phyloP scores from a whole-genome alignment of 2,329 filamentous ascomycete genomes.

The Fusarium compactum region DNA sequence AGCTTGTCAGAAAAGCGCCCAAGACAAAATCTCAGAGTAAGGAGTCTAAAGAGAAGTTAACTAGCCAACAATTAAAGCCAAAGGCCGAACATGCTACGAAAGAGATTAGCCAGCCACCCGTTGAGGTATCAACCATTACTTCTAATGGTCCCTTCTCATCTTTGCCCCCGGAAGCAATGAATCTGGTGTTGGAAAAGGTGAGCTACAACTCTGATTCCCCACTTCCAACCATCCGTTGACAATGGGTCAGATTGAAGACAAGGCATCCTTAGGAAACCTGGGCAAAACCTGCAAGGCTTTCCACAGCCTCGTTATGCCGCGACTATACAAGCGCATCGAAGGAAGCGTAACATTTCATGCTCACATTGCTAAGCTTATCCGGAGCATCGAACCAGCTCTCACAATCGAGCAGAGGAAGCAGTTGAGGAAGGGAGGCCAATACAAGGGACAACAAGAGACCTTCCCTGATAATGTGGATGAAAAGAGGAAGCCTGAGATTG shows the following conservation, averaged over 20 bases:
- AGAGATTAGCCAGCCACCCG: too few species aligned
- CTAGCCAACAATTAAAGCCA: background rate
- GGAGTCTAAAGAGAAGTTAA: rapidly evolving
- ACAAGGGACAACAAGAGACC: constrained; percentile 32
- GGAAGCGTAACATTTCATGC: constrained; percentile 15
- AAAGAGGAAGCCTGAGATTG: constrained; percentile 10
- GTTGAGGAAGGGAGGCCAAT: constrained; percentile 32
- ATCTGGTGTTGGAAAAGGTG: constrained; percentile 30
- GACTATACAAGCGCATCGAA: constrained; percentile 27
- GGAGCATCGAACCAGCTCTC: constrained; percentile 31
- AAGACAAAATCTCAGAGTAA: background rate
- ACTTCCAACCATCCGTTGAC: background rate
- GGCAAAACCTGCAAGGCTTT: constrained; percentile 35
- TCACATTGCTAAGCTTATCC: constrained; percentile 39
- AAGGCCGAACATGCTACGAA: background rate
- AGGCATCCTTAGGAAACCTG: constrained; percentile 11
- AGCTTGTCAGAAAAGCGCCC: background rate
- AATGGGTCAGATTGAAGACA: background rate
- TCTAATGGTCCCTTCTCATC: background rate
- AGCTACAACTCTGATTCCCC: rapidly evolving
- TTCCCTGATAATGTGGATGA: constrained; percentile 13
- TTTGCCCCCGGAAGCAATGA: background rate
- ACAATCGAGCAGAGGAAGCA: constrained; percentile 32
- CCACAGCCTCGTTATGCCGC: constrained; percentile 26
- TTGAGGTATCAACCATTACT: background rate